Percentiles rank a stretch among this genome's conserved stretches.
phyloP scores from a whole-genome alignment of 441 rosid species.

The Erodium moschatum region DNA sequence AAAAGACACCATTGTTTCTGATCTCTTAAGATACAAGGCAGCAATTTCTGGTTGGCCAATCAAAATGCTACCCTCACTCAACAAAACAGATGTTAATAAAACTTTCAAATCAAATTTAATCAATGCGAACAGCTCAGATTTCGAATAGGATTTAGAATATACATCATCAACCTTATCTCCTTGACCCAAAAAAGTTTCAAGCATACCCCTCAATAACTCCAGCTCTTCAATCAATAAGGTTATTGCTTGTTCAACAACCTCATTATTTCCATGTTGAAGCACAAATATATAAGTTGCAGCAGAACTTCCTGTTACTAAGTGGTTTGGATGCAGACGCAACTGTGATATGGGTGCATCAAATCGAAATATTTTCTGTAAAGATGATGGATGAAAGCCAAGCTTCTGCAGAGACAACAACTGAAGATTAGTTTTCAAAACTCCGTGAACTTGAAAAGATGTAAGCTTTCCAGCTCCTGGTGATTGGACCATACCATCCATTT shows the following conservation, averaged over 20 bases:
- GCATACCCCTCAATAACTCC: slow-evolving; percentile 51
- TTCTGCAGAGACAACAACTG: slow-evolving; percentile 88
- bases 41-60: slow-evolving; percentile 54
- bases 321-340: slow-evolving; percentile 83
- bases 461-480: slow-evolving; percentile 49
- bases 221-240: slow-evolving; percentile 56
- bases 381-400: slow-evolving; percentile 65
- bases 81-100: slow-evolving; percentile 54
- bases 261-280: slow-evolving; percentile 82
- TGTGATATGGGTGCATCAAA: slow-evolving; percentile 70
- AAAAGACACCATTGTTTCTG: slow-evolving; percentile 56
- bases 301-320: slow-evolving; percentile 76
- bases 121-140: slow-evolving; percentile 60
- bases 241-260: slow-evolving; percentile 68
- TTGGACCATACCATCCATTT: slow-evolving; percentile 30
- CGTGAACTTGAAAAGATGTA: slow-evolving; percentile 73
- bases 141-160: slow-evolving; percentile 42
- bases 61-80: slow-evolving; percentile 41
- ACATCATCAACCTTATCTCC: slow-evolving; percentile 32
- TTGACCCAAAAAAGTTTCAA: slow-evolving; percentile 33
- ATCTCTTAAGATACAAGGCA: slow-evolving; percentile 57
- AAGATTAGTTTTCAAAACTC: slow-evolving; percentile 85
- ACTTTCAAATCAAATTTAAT: slow-evolving; percentile 89
- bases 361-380: slow-evolving; percentile 57
- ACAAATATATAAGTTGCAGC: slow-evolving; percentile 85